These are phyloP conservation scores for Ligustrum vulgare DNA, from an alignment of 257 asterid species.

Conservation along the genomic window DNA sequence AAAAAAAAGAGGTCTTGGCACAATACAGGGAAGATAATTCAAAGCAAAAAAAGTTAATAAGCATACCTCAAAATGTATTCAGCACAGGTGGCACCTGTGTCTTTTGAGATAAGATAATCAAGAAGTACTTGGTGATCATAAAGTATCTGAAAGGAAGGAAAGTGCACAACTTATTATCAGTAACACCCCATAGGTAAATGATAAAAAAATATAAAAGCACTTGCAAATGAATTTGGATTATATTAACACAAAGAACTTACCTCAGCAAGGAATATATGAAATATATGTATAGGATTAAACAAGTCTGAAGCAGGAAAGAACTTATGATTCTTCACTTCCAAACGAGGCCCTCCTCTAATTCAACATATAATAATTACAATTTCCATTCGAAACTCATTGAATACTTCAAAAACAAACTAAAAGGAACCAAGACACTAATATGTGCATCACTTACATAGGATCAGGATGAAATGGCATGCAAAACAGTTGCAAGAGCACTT, in stretches of 20 bases:
- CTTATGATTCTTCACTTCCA: constrained; percentile 30
- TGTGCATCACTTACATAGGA: constrained; percentile 40
- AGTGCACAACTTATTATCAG: constrained; percentile 12
- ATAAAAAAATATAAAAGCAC: constrained; percentile 10
- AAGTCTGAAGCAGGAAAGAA: constrained; percentile 50
- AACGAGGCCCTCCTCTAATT: constrained; percentile 29
- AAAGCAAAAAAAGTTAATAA: constrained; percentile 2
- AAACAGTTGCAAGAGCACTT: constrained; percentile 76
- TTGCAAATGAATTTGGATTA: neutral
- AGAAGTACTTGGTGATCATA: constrained; percentile 98
- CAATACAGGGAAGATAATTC: constrained; percentile 4
- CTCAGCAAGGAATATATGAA: constrained; percentile 84
- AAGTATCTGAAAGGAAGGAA: constrained; percentile 49
- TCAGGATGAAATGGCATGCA: constrained; percentile 43
- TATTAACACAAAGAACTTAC: constrained; percentile 34
- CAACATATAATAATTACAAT: constrained; percentile 35
- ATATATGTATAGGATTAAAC: constrained; percentile 68
- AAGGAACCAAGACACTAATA: constrained; percentile 11
- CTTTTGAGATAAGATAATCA: constrained; percentile 92
- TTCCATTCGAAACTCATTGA: constrained; percentile 13
- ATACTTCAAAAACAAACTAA: constrained; percentile 20
- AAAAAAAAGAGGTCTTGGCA: neutral
- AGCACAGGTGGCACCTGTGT: constrained; percentile 76
- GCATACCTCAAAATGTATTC: constrained; percentile 83
- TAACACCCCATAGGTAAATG: neutral